Base-by-base conservation (phyloP, 2,329 filamentous ascomycete genomes). In the Fusarium foetens region DNA sequence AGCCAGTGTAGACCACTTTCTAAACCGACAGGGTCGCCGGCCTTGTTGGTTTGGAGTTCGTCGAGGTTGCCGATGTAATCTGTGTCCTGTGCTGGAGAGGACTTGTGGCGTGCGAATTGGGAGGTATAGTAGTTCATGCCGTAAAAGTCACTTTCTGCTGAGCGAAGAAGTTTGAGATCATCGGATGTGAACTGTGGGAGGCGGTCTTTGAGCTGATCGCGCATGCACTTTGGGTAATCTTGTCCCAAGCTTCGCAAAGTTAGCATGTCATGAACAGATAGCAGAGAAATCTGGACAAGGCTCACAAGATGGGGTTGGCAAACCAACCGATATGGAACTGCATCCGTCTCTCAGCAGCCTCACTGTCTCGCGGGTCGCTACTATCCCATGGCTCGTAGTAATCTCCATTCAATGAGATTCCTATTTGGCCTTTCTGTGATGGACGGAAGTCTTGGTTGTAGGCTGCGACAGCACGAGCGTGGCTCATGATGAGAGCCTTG, bases 281-380 rank as follows among this genome's bases (percentile, higher is more conserved):
- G 21, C 7, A 14, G 21, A n/a, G 4, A 12, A 16, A 29, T 12
- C 5, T 5, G 3, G 12, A 6, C 6, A 8, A 41, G 14, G 45
- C 71, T 55, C 25, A 71, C 72, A 82, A 83, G 11, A 83, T 79
- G 14, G 81, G 81, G 49, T 83, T 78, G 2, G 80, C 81, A 58
- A 82, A 83, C 81, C 81, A 83, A 10, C 80, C 81, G 8, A 83
- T 80, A 53, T 81, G 78, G 27, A 83, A 83, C 19, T 81, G 66
- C 80, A 83, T 81, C 0, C 79, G 63, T 2, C 80, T 65, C 66
- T 81, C 76, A 5, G 78, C 79, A 3, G 81, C 81, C 8, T 80
- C 79, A 1, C 62, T 59, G 31, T 83, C 80, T 9, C 43, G 38
- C 0, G 64, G 53, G 17, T 79, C 75, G 4, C 48, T 65, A 16